These are phyloP conservation scores for Allantophomopsis cytisporea DNA, from an alignment of 2,329 filamentous ascomycete species.

Conservation along the genomic window DNA sequence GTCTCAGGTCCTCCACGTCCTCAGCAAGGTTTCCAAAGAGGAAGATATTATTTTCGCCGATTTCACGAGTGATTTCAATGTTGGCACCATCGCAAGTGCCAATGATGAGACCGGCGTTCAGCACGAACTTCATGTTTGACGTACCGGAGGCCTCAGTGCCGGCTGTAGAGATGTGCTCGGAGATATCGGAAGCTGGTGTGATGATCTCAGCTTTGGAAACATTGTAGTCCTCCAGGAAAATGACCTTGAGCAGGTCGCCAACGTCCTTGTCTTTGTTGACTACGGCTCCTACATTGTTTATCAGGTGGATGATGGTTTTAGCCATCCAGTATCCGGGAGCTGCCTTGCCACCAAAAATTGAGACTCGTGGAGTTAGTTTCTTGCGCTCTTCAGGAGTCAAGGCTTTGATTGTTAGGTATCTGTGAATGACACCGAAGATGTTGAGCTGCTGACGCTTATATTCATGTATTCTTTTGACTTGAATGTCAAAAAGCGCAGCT, in stretches of 20 bases:
- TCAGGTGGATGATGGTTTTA: slow-evolving; percentile 93
- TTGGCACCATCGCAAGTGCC: slow-evolving; percentile 97
- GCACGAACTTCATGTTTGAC: slow-evolving; percentile 99
- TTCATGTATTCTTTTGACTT: slow-evolving; percentile 98
- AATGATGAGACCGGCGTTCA: slow-evolving; percentile 95
- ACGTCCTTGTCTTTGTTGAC: slow-evolving; percentile 89
- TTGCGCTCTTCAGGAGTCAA: slow-evolving; percentile 75
- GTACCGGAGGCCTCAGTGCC: slow-evolving; percentile 85
- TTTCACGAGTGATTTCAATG: slow-evolving; percentile 95
- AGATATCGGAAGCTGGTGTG: slow-evolving; percentile 84
- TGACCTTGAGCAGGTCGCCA: slow-evolving; percentile 88
- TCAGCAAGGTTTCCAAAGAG: slow-evolving; percentile 93
- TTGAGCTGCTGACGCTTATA: slow-evolving; percentile 99
- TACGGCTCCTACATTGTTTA: slow-evolving; percentile 81
- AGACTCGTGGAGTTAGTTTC: slow-evolving; percentile 77
- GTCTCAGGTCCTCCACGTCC: slow-evolving; percentile 90
- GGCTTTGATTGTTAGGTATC: slow-evolving; percentile 79
- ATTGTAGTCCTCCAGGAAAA: slow-evolving; percentile 97
- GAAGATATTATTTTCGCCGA: slow-evolving; percentile 96
- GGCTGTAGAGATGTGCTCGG: slow-evolving; percentile 96
- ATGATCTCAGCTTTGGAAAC: slow-evolving; percentile 99
- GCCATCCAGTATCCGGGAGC: slow-evolving; percentile 99
- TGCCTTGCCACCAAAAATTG: slow-evolving; percentile 95
- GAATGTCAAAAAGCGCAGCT: slow-evolving; percentile 81
- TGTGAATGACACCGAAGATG: slow-evolving; percentile 94